These are phyloP conservation scores for Backusella morwellensis DNA, from an alignment of 192 early-diverging fungal species.

Conservation along the genomic window DNA sequence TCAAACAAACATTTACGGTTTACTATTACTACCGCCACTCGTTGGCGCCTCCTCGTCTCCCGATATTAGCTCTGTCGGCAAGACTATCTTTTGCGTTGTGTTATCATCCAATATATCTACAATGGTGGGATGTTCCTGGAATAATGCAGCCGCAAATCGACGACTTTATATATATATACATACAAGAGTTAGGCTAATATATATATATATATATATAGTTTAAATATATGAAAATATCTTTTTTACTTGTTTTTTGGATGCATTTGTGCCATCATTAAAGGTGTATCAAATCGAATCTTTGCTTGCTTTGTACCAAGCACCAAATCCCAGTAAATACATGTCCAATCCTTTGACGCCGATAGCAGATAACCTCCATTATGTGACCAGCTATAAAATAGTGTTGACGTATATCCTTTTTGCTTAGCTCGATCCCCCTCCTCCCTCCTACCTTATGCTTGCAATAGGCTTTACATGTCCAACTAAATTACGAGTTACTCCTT, in stretches of 20 bases:
- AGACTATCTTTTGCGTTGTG: neutral
- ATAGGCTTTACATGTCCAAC: slow-evolving; percentile 75
- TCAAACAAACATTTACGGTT: neutral
- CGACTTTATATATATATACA: slow-evolving; percentile 40
- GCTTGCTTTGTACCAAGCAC: slow-evolving; percentile 47
- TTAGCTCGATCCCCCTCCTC: no score
- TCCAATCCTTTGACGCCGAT: slow-evolving; percentile 77
- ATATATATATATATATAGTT: no score
- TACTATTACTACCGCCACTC: neutral
- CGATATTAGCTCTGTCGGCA: slow-evolving; percentile 17
- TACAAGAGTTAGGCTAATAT: no score
- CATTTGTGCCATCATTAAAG: slow-evolving; percentile 69
- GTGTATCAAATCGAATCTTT: slow-evolving; percentile 66
- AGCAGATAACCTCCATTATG: slow-evolving; percentile 75
- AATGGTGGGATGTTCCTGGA: slow-evolving; percentile 44
- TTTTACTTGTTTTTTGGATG: slow-evolving; percentile 71
- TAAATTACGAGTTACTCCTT: slow-evolving; percentile 67
- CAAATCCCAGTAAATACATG: slow-evolving; percentile 89
- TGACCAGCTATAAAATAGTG: slow-evolving; percentile 44
- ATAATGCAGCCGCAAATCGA: slow-evolving; percentile 50
- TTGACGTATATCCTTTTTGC: no score
- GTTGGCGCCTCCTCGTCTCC: neutral
- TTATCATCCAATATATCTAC: slow-evolving; percentile 43
- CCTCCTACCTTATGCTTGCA: slow-evolving; percentile 66
- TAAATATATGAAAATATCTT: no score